Base-by-base conservation (phyloP, 192 early-diverging fungal species). In the Dissophora globulifera region DNA sequence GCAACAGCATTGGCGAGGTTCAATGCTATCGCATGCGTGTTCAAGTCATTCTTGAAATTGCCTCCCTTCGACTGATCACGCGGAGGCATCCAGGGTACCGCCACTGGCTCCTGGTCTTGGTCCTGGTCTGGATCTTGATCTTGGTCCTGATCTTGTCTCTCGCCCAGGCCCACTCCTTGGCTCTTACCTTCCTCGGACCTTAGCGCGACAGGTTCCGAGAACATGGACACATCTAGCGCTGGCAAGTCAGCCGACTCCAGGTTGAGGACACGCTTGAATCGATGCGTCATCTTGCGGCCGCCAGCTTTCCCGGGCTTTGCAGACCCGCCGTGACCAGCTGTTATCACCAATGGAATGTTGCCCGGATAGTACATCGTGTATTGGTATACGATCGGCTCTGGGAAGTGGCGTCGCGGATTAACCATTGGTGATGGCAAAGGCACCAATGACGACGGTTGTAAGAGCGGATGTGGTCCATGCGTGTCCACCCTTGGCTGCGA, bases 321-420 rank as follows among this genome's bases (percentile, higher is more conserved):
- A 7, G 55, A 53, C 9, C 71, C 71, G 4, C 71, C 71, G 41
- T 75, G 71, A 8, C 71, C 71, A 0, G 71, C 62, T 4, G 71
- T 75, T 50, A 66, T 54, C 52, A 75, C 57, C 23, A 75, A 45
- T 3, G 71, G 62, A 11, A 75, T 53, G 47, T 75, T 75, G 0
- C 71, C 71, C 11, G 71, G 71, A 27, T 75, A 75, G 25, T 75
- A 75, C 23, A 75, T 48, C 4, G 63, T 65, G 63, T 52, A 66
- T 26, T 75, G 71, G 30, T 54, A 75, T 8, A 75, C 57, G 23
- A 75, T 75, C 19, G 71, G 71, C 2, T 75, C 62, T 20, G 50
- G 62, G 50, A 60, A 60, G 30, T 26, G 45, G 4, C 46, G 58
- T 17, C 9, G 50, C 2, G 17, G 46, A 38, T 38, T 38, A 38